phyloP scores from a whole-genome alignment of 116 monocot genomes.

The Cymodocea nodosa region DNA sequence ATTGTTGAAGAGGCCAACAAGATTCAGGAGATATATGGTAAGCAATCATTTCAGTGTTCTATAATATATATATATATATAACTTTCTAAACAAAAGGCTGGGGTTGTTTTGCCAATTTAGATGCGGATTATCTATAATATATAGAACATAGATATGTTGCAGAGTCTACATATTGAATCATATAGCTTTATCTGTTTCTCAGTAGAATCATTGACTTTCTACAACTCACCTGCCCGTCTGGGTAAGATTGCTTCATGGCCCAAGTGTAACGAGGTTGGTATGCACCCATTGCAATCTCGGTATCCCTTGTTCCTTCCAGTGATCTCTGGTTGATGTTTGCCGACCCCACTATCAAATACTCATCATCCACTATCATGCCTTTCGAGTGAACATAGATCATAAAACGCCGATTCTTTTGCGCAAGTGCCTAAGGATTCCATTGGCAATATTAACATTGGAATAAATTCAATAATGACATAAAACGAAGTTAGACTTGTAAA shows the following conservation, averaged over 20 bases:
- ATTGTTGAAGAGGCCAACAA: too few species aligned
- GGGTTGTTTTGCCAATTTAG: too few species aligned
- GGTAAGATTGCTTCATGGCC: slow-evolving; percentile 43
- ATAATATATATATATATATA: too few species aligned
- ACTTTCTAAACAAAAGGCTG: too few species aligned
- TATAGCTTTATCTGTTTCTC: background rate
- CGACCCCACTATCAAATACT: slow-evolving; percentile 86
- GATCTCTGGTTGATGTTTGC: slow-evolving; percentile 95
- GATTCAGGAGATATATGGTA: too few species aligned
- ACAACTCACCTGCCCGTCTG: slow-evolving; percentile 57
- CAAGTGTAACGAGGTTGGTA: slow-evolving; percentile 86
- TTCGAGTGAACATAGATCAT: slow-evolving; percentile 99
- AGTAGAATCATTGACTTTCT: background rate
- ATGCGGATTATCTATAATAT: background rate
- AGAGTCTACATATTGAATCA: background rate
- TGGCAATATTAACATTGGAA: too few species aligned
- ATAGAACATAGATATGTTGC: background rate
- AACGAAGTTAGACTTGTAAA: too few species aligned
- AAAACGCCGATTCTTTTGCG: slow-evolving; percentile 63
- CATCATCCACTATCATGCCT: slow-evolving; percentile 97
- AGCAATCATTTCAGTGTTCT: too few species aligned
- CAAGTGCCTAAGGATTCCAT: slow-evolving; percentile 28
- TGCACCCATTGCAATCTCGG: slow-evolving; percentile 94
- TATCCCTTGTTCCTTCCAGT: slow-evolving; percentile 86
- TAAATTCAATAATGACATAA: too few species aligned